Percentiles rank a stretch among this genome's conserved stretches.
phyloP scores from a whole-genome alignment of 202 grass and related monocot species.

The Zoysia matrella region DNA sequence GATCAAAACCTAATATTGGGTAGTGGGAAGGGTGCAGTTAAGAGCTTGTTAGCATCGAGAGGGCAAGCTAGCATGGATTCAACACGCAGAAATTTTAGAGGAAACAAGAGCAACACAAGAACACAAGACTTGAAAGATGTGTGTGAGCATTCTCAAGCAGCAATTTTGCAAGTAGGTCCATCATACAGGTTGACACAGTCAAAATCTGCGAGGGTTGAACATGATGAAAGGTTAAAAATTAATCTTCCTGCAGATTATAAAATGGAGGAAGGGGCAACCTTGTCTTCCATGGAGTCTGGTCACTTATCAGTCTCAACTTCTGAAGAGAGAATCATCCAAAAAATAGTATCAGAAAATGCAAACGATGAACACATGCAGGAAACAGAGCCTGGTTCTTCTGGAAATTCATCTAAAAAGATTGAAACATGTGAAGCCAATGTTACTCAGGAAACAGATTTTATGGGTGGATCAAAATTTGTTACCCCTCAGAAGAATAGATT shows the following conservation, averaged over 20 bases:
- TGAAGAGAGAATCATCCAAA: conserved; percentile 11
- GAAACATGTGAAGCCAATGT: conserved; percentile 7
- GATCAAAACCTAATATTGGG: conserved; percentile 75
- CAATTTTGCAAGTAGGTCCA: conserved; percentile 1
- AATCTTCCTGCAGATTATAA: background rate
- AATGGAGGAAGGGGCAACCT: background rate
- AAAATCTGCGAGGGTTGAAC: conserved; percentile 11
- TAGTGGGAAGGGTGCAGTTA: conserved; percentile 61
- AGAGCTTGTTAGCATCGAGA: conserved; percentile 58
- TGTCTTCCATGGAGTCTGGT: background rate
- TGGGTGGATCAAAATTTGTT: conserved; percentile 22
- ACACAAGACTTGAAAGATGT: background rate
- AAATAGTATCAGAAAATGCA: conserved; percentile 5
- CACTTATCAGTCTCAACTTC: background rate
- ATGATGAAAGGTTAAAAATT: background rate
- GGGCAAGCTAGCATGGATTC: conserved; percentile 7
- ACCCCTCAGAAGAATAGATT: conserved; percentile 37
- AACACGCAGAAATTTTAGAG: conserved; percentile 5
- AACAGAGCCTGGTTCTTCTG: conserved; percentile 5
- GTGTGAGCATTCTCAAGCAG: conserved; percentile 21
- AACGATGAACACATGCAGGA: conserved; percentile 8
- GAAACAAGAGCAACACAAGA: conserved; percentile 2
- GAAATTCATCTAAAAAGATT: conserved; percentile 20
- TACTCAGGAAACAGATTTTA: conserved; percentile 25
- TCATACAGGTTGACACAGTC: background rate